Conservation (phyloP, 2,329 filamentous ascomycete species). For the Zalaria sp. region DNA sequence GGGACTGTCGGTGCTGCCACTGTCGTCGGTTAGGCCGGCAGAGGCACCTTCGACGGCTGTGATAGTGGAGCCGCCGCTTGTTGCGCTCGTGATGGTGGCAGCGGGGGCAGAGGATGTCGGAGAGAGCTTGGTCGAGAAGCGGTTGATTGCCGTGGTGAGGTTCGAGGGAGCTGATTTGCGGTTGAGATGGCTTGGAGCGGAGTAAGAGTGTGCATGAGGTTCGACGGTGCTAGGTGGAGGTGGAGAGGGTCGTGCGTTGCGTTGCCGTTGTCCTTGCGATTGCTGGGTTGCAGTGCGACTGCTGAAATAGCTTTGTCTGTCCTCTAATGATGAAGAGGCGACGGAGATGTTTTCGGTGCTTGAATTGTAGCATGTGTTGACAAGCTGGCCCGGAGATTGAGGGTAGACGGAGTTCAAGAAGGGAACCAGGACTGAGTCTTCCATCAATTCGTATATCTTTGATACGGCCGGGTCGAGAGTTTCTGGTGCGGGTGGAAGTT, state of each 20-base stretch:
- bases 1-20: conserved; percentile 42
- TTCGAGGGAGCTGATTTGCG: conserved; percentile 20
- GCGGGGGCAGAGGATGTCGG: conserved; percentile 17
- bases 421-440: conserved; percentile 84
- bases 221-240: conserved; percentile 15
- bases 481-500: conserved; percentile 57
- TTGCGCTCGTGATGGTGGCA: conserved; percentile 4
- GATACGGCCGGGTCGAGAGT: conserved; percentile 68
- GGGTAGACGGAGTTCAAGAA: conserved; percentile 61
- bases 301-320: conserved; percentile 6
- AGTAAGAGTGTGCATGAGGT: conserved; percentile 14
- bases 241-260: conserved; percentile 13
- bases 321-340: conserved; percentile 6
- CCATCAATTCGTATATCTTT: conserved; percentile 93
- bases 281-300: conserved; percentile 16
- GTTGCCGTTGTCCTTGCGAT: conserved; percentile 22
- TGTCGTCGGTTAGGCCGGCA: conserved; percentile 50
- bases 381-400: conserved; percentile 29
- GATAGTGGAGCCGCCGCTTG: conserved; percentile 10
- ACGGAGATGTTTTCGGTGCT: conserved; percentile 23
- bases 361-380: conserved; percentile 28
- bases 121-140: conserved; percentile 18
- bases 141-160: conserved; percentile 15
- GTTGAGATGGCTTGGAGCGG: conserved; percentile 8
- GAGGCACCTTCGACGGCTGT: conserved; percentile 16